phyloP scores from a whole-genome alignment of 2,329 filamentous ascomycete species.

The Trichophyton rubrum region DNA sequence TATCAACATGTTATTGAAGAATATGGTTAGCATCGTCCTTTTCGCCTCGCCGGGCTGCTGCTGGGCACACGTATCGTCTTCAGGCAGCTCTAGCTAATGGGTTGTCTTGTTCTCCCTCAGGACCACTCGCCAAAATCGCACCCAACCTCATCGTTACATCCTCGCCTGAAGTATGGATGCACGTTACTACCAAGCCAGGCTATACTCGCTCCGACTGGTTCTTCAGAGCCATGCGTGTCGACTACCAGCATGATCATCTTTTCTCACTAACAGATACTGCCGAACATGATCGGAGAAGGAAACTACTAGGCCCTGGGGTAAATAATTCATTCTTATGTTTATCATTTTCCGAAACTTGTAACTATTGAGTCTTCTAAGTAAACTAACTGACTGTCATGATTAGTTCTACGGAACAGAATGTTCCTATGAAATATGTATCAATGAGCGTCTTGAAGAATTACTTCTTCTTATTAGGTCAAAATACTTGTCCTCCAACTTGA shows the following conservation, averaged over 20 bases:
- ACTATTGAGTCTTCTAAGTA: not conserved
- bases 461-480: conserved; percentile 39
- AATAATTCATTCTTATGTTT: not conserved
- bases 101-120: not conserved
- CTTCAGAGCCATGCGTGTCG: not conserved
- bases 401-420: not conserved
- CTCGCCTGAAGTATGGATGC: not conserved
- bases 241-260: not conserved
- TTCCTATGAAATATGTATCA: conserved; percentile 38
- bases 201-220: not conserved
- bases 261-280: not conserved
- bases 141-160: not conserved
- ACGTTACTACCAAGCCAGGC: not conserved
- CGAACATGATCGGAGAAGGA: not conserved
- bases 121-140: not conserved
- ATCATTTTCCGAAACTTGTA: not conserved
- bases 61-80: not conserved
- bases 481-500: conserved; percentile 27
- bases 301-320: not conserved
- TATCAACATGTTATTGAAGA: not conserved
- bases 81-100: not conserved
- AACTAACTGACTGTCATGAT: not conserved
- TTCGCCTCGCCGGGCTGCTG: not conserved
- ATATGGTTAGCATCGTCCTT: not conserved
- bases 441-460: conserved; percentile 36